These are phyloP conservation scores for Eucalyptus cloeziana DNA, from an alignment of 345 rosid genomes.

Conservation along the genomic window DNA sequence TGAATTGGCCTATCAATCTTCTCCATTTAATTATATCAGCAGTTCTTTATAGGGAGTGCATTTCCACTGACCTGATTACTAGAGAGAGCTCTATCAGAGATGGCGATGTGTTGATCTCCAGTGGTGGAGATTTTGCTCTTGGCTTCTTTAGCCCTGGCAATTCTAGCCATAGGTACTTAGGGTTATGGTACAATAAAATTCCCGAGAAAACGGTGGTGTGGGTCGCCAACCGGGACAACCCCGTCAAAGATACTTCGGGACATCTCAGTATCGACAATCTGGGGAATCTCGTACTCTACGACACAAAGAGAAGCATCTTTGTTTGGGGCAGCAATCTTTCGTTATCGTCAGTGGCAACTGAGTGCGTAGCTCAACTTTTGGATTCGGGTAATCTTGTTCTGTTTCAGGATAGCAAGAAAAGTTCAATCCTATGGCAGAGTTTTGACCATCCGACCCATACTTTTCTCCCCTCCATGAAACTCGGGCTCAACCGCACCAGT, in stretches of 20 bases:
- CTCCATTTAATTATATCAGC: not conserved
- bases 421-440: slow-evolving; percentile 13
- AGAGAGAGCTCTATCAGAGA: not conserved
- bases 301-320: not conserved
- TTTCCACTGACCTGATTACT: not conserved
- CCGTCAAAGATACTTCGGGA: slow-evolving; percentile 4
- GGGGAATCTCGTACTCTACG: slow-evolving; percentile 1
- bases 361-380: slow-evolving; percentile 5
- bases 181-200: not conserved
- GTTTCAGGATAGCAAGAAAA: not conserved
- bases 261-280: not conserved
- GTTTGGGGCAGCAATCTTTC: not conserved
- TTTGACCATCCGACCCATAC: slow-evolving; percentile 24
- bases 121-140: not conserved
- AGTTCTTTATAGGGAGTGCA: not conserved
- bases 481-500: slow-evolving; percentile 2
- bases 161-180: not conserved
- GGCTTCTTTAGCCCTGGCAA: not conserved
- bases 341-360: not conserved
- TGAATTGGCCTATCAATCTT: not conserved
- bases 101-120: not conserved
- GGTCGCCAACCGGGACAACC: slow-evolving; percentile 22
- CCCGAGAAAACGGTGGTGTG: slow-evolving; percentile 6
- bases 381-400: slow-evolving; percentile 24
- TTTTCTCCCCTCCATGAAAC: slow-evolving; percentile 16